Percentiles rank a stretch among this genome's conserved stretches.
Conservation (phyloP, 2,329 filamentous ascomycete genomes). For the Apiospora marii region DNA sequence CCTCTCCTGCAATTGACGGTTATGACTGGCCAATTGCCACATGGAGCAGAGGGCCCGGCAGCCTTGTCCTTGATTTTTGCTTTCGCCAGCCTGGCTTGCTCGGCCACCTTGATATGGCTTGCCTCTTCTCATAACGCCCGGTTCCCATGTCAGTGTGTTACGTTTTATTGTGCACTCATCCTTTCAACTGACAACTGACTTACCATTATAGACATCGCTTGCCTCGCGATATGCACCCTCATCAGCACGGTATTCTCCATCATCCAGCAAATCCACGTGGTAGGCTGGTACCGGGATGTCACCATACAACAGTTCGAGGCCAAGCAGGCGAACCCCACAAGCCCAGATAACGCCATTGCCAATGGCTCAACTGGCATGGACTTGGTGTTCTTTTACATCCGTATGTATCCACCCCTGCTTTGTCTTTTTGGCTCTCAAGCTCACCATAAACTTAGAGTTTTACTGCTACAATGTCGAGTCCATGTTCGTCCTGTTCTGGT, state of each 20-base stretch:
- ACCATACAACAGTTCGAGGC: constrained; percentile 30
- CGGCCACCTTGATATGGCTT: constrained; percentile 34
- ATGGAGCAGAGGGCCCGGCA: constrained; percentile 31
- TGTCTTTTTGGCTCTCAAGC: neutral
- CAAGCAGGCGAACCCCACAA: constrained; percentile 31
- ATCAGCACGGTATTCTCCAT: constrained; percentile 36
- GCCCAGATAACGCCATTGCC: constrained; percentile 34
- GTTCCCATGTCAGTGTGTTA: constrained; percentile 33
- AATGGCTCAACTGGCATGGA: constrained; percentile 37
- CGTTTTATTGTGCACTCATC: too few relatives aligned
- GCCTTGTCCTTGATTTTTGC: constrained; percentile 30
- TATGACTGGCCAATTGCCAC: constrained; percentile 33
- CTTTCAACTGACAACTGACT: neutral
- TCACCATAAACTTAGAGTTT: constrained; percentile 31
- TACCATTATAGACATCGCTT: constrained; percentile 33
- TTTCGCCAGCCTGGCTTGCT: constrained; percentile 28
- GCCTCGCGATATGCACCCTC: constrained; percentile 33
- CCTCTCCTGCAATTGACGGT: neutral
- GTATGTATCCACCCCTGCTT: constrained; percentile 27
- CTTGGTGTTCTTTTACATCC: constrained; percentile 37
- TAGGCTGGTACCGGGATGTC: constrained; percentile 31
- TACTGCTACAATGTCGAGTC: constrained; percentile 36
- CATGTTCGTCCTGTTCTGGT: constrained; percentile 38
- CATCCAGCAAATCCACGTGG: constrained; percentile 35
- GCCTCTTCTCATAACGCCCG: constrained; percentile 37